phyloP scores from a whole-genome alignment of 2,329 filamentous ascomycete genomes.

The Epichloe amarillans region DNA sequence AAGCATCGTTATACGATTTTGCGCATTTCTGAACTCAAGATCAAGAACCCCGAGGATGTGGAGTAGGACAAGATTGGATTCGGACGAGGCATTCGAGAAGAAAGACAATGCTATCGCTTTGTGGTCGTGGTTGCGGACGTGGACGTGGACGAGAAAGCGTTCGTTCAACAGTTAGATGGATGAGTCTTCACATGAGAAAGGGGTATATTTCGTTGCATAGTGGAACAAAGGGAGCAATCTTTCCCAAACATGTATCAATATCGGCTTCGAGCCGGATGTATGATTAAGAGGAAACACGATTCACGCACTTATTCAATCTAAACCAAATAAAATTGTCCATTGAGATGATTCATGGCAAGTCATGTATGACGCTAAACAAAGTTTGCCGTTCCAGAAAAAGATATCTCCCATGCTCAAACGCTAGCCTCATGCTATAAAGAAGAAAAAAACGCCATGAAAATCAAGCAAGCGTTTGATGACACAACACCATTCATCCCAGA shows the following conservation, averaged over 20 bases:
- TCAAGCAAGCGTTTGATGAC: background rate
- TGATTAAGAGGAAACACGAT: background rate
- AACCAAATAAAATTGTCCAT: background rate
- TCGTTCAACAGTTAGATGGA: background rate
- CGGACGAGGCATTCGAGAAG: background rate
- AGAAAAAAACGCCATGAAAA: conserved; percentile 7
- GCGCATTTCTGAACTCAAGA: conserved; percentile 67
- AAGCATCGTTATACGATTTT: conserved; percentile 86
- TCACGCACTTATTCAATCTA: background rate
- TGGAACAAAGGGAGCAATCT: background rate
- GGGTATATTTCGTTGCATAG: background rate
- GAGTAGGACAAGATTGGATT: conserved; percentile 2
- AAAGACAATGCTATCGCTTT: background rate
- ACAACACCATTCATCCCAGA: background rate
- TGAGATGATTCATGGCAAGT: conserved; percentile 3
- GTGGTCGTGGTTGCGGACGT: background rate
- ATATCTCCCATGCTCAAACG: conserved; percentile 1
- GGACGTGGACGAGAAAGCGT: background rate
- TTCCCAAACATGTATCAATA: conserved; percentile 1
- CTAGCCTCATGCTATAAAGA: conserved; percentile 7
- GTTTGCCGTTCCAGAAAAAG: background rate
- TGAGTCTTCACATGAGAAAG: background rate
- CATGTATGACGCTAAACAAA: conserved; percentile 5
- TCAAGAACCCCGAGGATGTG: conserved; percentile 35
- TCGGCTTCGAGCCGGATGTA: conserved; percentile 5